Conservation (phyloP, 345 rosid genomes). For the Eucalyptus curtisii region DNA sequence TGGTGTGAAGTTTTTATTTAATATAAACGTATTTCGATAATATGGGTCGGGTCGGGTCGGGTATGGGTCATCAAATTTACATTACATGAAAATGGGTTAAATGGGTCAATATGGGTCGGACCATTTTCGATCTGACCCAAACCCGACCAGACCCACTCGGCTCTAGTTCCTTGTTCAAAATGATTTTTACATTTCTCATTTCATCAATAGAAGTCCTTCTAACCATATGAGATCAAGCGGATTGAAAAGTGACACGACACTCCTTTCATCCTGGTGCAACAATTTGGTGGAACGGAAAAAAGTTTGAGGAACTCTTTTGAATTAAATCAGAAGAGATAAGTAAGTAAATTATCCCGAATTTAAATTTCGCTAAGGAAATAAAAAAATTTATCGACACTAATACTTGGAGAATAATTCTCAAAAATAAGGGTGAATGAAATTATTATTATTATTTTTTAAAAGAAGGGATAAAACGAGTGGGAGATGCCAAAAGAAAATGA, state of each 20-base stretch:
- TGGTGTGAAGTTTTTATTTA: too few species aligned
- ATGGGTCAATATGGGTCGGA: too few species aligned
- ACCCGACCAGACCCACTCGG: too few species aligned
- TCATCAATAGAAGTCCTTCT: not conserved
- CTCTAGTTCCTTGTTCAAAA: too few species aligned
- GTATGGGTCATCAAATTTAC: too few species aligned
- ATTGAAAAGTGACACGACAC: not conserved
- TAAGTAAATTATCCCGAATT: not conserved
- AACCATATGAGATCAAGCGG: not conserved
- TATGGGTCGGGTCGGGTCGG: too few species aligned
- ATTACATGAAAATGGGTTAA: too few species aligned
- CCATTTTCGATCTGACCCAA: too few species aligned
- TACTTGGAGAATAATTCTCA: not conserved
- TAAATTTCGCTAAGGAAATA: not conserved
- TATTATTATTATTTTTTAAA: too few species aligned
- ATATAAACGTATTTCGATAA: too few species aligned
- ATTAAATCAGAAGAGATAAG: not conserved
- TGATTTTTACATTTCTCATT: not conserved
- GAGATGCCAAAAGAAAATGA: not conserved
- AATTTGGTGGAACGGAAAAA: not conserved
- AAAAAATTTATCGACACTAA: not conserved
- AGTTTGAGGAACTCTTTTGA: not conserved
- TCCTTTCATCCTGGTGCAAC: not conserved
- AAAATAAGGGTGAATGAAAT: not conserved
- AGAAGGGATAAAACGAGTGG: not conserved